Evolutionary conservation across 345 rosid genomes (phyloP).

Genomic region (Bruguiera parviflora): DNA sequence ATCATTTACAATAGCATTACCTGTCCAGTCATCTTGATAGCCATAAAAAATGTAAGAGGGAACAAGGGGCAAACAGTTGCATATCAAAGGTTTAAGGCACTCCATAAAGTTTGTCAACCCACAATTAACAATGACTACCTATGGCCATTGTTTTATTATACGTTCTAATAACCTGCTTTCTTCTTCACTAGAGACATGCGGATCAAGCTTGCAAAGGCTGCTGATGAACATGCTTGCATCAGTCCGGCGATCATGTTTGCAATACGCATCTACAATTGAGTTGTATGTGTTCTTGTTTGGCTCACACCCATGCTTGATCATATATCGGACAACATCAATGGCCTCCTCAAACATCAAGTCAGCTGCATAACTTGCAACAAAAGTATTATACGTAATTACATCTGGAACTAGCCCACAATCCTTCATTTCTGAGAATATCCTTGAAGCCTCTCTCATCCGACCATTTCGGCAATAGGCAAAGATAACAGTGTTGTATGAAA

Average conservation of each 20-base stretch:
- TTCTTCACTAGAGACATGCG: constrained; percentile 48
- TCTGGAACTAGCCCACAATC: constrained; percentile 67
- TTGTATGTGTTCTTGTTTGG: constrained; percentile 79
- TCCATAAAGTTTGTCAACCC: neutral
- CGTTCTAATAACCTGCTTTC: constrained; percentile 59
- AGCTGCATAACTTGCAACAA: constrained; percentile 78
- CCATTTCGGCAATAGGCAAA: constrained; percentile 84
- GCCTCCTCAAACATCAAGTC: constrained; percentile 89
- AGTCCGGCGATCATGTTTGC: constrained; percentile 55
- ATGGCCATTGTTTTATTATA: constrained; percentile 56
- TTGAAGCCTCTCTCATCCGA: constrained; percentile 81
- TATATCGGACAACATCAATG: constrained; percentile 59
- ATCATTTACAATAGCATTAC: neutral
- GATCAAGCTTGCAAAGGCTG: constrained; percentile 62
- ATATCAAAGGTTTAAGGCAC: neutral
- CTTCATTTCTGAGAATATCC: constrained; percentile 67
- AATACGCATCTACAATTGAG: constrained; percentile 80
- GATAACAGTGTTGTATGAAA: constrained; percentile 88
- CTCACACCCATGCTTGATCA: constrained; percentile 70
- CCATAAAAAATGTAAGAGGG: neutral
- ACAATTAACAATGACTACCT: constrained; percentile 11
- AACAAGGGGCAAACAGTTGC: neutral
- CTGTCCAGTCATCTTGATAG: neutral
- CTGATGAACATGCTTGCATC: constrained; percentile 63
- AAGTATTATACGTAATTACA: constrained; percentile 83